Conservation (phyloP, 1,139 yeast genomes). For the Kodamaea suecica region DNA sequence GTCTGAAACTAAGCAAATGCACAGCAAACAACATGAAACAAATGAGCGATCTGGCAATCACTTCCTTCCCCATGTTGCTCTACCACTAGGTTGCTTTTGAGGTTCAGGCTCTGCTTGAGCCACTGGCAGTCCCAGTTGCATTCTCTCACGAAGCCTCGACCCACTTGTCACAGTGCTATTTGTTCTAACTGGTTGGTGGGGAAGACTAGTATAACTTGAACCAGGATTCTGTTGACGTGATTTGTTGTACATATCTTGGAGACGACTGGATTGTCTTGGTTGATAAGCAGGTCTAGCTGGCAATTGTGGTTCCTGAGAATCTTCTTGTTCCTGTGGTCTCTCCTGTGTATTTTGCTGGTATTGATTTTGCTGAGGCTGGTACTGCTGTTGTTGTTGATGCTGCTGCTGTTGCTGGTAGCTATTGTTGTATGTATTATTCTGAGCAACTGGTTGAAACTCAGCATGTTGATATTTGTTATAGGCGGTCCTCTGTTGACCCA, state of each 20-base stretch:
- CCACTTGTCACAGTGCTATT: constrained; percentile 30
- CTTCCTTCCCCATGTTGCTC: constrained; percentile 31
- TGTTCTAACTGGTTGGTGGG: constrained; percentile 22
- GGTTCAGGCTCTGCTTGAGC: constrained; percentile 7
- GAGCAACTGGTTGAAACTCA: constrained; percentile 30
- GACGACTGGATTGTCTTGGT: constrained; percentile 36
- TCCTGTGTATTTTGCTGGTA: constrained; percentile 13
- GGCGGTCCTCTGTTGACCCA: constrained; percentile 7
- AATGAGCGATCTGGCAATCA: too few species aligned
- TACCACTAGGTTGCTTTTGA: constrained; percentile 1
- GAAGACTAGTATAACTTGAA: constrained; percentile 28
- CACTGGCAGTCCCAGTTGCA: constrained; percentile 19
- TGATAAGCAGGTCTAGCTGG: constrained; percentile 21
- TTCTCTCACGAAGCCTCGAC: constrained; percentile 36
- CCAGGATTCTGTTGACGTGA: constrained; percentile 46
- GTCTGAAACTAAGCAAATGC: constrained; percentile 1
- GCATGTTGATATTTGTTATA: constrained; percentile 12
- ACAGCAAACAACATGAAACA: too few species aligned
- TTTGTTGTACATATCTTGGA: constrained; percentile 43
- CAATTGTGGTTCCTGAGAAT: constrained; percentile 13
- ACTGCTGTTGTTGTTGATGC: constrained; percentile 6
- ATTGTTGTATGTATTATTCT: constrained; percentile 21
- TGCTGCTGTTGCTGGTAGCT: constrained; percentile 14
- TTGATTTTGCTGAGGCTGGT: constrained; percentile 1
- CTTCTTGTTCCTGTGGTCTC: constrained; percentile 10